Evolutionary conservation across 192 early-diverging fungal genomes (phyloP), one percentile per base, ranked within the genome.

Genomic region (Coemansia sp.): DNA sequence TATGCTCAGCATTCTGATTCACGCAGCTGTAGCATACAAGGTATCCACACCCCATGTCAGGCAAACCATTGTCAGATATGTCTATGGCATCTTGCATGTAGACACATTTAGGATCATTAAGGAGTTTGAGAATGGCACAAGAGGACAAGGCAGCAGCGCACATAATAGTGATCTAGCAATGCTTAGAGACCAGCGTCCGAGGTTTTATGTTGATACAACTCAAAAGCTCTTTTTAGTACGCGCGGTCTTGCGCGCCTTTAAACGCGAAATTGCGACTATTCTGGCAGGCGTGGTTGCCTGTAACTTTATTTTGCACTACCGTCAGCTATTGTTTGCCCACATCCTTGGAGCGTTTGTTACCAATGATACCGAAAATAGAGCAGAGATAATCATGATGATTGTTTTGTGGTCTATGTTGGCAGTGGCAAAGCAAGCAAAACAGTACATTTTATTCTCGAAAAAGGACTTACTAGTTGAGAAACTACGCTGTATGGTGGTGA

Each of bases 331-430:
- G n/a, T 62, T 73, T 53, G 46, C 61, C 16, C n/a, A 13, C 9
- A 44, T 56, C 24, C 46, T 67, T 31, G 34, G 59, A 19, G 53
- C 37, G 3, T 73, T 73, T 67, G 59, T 45, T 36, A 40, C 53
- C 8, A 36, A 34, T n/a, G 10, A 64, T 8, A 31, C 29, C 11
- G 41, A 13, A 1, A 37, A 33, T 1, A 27, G 21, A 8, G 17
- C n/a, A 24, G n/a, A 29, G 13, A 42, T 54, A 6, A 2, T 53
- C 4, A 51, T 56, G 64, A 14, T 62, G 33, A 40, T 73, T 62
- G 59, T 17, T 5, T 21, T 46, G 27, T 73, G 70, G 70, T 48
- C 29, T 31, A 31, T 24, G 3, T 46, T 73, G 19, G 63, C 57
- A n/a, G 19, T 65, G 54, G 54, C 31, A 35, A 57, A 57, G 11